Base-by-base conservation (phyloP, 2,329 filamentous ascomycete genomes). In the Aspergillus sojae region DNA sequence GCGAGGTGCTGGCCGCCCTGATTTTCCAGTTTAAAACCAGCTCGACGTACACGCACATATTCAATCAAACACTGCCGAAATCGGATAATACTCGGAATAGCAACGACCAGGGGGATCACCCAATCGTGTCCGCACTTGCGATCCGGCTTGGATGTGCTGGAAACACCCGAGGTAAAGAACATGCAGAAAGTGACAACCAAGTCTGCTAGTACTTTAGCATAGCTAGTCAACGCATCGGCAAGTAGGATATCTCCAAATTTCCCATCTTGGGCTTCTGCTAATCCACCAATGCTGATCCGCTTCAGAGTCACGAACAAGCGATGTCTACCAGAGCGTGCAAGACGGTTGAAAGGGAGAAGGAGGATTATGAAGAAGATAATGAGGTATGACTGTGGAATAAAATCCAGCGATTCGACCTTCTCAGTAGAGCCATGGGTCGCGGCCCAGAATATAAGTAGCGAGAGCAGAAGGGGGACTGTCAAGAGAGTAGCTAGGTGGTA, bases 201-300 rank as follows among this genome's bases (percentile, higher is more conserved):
- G 77, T 99, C 95, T 28, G 90, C 94, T 32, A 96, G 84, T 34
- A 97, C 91, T 78, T 96, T 97, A 65, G 94, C 90, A 77, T 98
- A 99, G 72, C 92, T 96, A 48, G 95, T 99, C 70, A 98, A 81
- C 61, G 93, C 94, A 84, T 99, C 95, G 39, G 95, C 94, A 21
- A 99, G 87, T 63, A 99, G 81, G 58, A 98, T 91, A 75, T 99
- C 95, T 61, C 93, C 94, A 72, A 98, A 98, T 75, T 96, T 97
- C 60, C 94, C 93, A 77, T 97, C 91, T 70, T 91, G 87, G 0
- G 91, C 83, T 78, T 94, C 90, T 16, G 95, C 94, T 28, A 99
- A 85, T 0, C 94, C 94, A 28, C 95, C 95, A 50, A 97, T 81
- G 70, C 87, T 88, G 65, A 98, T 88, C 62, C 95, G 90, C 65